Conservation (phyloP, 805 yeast species). For the Candida sakaeoensis region DNA sequence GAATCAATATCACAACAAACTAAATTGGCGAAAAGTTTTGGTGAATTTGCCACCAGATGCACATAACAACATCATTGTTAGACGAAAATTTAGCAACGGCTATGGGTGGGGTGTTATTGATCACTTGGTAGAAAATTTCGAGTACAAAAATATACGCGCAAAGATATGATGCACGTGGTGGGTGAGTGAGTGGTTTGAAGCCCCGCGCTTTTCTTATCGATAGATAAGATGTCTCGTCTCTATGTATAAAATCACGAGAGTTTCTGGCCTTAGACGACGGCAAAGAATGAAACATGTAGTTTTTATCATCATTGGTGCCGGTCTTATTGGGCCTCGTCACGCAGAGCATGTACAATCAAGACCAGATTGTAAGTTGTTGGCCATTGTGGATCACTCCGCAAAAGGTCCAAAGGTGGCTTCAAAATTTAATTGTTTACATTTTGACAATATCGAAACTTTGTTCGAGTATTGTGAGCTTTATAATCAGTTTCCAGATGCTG, state of each 20-base stretch:
- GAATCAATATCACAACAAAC: slow-evolving; percentile 34
- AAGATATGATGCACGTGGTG: background rate
- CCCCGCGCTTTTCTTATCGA: no score
- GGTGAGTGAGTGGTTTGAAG: no score
- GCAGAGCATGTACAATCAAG: slow-evolving; percentile 29
- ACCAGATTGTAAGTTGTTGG: slow-evolving; percentile 24
- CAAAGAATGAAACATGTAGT: background rate
- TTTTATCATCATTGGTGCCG: slow-evolving; percentile 34
- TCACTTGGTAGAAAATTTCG: slow-evolving; percentile 26
- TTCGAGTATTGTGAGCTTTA: slow-evolving; percentile 20
- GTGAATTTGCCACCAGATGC: slow-evolving; percentile 45
- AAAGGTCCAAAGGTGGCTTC: slow-evolving; percentile 28
- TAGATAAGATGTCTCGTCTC: no score
- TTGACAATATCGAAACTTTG: slow-evolving; percentile 23
- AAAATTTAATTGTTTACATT: slow-evolving; percentile 21
- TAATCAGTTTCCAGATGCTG: slow-evolving; percentile 31
- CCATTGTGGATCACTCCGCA: slow-evolving; percentile 32
- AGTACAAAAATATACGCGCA: background rate
- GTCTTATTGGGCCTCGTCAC: slow-evolving; percentile 41
- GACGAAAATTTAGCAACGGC: slow-evolving; percentile 42
- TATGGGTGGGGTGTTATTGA: slow-evolving; percentile 47
- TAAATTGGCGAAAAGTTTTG: slow-evolving; percentile 43
- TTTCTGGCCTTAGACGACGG: no score
- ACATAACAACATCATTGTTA: slow-evolving; percentile 41
- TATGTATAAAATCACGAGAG: no score